These are phyloP conservation scores for Ophiostoma quercus DNA, from an alignment of 2,329 filamentous ascomycete species.

Conservation along the genomic window DNA sequence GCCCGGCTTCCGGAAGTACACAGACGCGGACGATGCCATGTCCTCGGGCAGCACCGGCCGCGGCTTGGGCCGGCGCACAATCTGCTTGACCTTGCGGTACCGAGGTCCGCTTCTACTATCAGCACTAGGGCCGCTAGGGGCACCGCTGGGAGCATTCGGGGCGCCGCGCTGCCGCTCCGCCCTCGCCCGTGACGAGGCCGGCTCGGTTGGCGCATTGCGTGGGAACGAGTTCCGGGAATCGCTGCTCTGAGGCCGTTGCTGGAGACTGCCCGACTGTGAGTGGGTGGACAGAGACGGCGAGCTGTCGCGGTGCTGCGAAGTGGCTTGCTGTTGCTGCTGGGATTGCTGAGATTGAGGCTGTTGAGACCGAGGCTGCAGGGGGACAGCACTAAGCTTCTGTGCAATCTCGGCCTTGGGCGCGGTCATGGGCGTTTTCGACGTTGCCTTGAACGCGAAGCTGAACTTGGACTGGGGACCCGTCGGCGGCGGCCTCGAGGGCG, in stretches of 20 bases:
- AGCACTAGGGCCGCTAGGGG: constrained; percentile 32
- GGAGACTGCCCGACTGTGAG: constrained; percentile 17
- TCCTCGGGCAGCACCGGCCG: constrained; percentile 67
- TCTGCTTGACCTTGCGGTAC: constrained; percentile 57
- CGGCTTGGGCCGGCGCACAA: constrained; percentile 64
- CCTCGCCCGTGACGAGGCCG: constrained; percentile 43
- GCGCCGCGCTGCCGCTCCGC: constrained; percentile 28
- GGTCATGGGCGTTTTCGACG: constrained; percentile 53
- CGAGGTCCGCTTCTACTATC: constrained; percentile 36
- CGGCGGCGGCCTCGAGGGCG: constrained; percentile 48
- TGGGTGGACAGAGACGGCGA: constrained; percentile 31
- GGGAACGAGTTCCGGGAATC: constrained; percentile 41
- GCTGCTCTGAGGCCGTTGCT: constrained; percentile 26
- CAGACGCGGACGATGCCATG: constrained; percentile 73
- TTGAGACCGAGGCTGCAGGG: constrained; percentile 33
- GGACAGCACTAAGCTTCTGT: constrained; percentile 64
- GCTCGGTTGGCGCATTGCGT: constrained; percentile 49
- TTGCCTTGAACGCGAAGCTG: constrained; percentile 86
- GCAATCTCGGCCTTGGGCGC: constrained; percentile 61
- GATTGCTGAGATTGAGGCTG: constrained; percentile 20
- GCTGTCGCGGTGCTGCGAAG: neutral
- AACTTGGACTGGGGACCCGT: constrained; percentile 60
- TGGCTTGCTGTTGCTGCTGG: constrained; percentile 22
- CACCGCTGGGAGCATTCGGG: constrained; percentile 22
- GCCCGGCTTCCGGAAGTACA: constrained; percentile 93